Evolutionary conservation across 805 yeast genomes (phyloP).

Genomic region (Candida oleophila): DNA sequence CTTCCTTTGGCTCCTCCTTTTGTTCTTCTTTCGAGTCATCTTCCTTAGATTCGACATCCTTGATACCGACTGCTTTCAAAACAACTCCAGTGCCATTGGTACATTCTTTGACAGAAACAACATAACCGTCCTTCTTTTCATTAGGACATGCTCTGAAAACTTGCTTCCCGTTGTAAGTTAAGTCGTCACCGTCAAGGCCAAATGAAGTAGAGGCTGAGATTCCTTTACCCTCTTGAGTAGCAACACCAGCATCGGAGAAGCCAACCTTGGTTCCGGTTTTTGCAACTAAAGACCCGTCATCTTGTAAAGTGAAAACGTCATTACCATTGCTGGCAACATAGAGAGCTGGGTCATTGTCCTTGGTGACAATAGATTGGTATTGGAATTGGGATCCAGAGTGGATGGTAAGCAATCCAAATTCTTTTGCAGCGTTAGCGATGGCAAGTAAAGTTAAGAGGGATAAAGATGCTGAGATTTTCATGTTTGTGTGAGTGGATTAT

Average conservation of each 20-base stretch:
- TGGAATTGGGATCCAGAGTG: constrained; percentile 27
- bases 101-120: not conserved
- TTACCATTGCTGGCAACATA: constrained; percentile 11
- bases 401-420: constrained; percentile 18
- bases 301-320: constrained; percentile 19
- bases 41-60: not conserved
- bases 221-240: not conserved
- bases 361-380: constrained; percentile 11
- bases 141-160: constrained; percentile 13
- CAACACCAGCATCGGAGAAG: constrained; percentile 1
- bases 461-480: constrained; percentile 9
- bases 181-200: constrained; percentile 6
- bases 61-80: not conserved
- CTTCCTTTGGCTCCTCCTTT: not conserved
- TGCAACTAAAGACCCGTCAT: constrained; percentile 22
- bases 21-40: not conserved
- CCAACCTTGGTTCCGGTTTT: constrained; percentile 7
- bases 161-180: constrained; percentile 9
- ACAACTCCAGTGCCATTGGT: not conserved
- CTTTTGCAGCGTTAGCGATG: constrained; percentile 22
- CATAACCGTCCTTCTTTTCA: constrained; percentile 3
- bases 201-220: not conserved
- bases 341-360: constrained; percentile 9
- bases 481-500: not conserved
- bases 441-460: constrained; percentile 20